These are phyloP conservation scores for Apiospora pterosperma DNA, from an alignment of 2,329 filamentous ascomycete genomes.

Conservation along the genomic window DNA sequence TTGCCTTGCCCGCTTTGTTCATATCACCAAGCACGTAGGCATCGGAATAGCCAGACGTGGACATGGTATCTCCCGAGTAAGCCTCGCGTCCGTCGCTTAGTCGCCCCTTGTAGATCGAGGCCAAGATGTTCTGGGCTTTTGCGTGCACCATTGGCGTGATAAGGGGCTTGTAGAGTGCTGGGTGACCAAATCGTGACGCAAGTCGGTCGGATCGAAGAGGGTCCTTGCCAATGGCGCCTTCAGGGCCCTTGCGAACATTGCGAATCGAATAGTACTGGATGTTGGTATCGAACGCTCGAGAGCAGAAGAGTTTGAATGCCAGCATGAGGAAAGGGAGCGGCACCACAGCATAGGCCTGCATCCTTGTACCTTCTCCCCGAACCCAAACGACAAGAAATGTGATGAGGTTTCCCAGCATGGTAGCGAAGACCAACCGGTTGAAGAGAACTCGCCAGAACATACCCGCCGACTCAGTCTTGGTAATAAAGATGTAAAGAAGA, in stretches of 20 bases:
- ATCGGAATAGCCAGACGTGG: constrained; percentile 74
- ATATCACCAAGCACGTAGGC: constrained; percentile 80
- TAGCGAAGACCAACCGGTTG: constrained; percentile 86
- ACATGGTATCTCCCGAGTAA: constrained; percentile 52
- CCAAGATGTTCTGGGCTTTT: constrained; percentile 81
- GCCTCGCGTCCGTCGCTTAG: constrained; percentile 63
- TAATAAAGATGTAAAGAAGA: constrained; percentile 89
- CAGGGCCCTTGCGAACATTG: constrained; percentile 46
- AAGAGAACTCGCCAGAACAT: constrained; percentile 88
- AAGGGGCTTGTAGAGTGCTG: constrained; percentile 81
- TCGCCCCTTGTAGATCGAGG: constrained; percentile 81
- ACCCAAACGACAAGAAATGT: constrained; percentile 74
- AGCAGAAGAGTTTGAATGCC: constrained; percentile 84
- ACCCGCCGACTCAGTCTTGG: constrained; percentile 93
- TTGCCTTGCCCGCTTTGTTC: constrained; percentile 51
- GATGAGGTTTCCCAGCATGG: constrained; percentile 74
- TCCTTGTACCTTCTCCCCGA: constrained; percentile 57
- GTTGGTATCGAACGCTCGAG: constrained; percentile 69
- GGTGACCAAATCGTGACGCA: constrained; percentile 81
- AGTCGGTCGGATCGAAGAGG: constrained; percentile 62
- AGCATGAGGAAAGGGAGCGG: constrained; percentile 78
- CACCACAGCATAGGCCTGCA: constrained; percentile 62
- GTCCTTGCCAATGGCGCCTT: constrained; percentile 47
- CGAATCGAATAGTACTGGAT: constrained; percentile 77
- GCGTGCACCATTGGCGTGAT: constrained; percentile 95